Conservation (phyloP, 345 rosid species). For the Hevea brasiliensis region DNA sequence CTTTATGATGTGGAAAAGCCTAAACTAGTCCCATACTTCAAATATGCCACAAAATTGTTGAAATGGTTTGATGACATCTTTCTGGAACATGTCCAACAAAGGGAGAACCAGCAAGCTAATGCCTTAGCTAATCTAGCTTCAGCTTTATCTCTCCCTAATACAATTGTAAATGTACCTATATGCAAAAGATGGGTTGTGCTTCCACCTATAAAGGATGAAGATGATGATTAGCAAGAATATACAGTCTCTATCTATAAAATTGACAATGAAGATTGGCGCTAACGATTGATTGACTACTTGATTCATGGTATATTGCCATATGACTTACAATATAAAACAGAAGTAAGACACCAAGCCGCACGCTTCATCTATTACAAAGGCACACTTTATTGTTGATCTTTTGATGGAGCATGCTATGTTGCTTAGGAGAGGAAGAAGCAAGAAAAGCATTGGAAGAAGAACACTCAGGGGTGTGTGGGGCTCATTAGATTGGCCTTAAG, state of each 20-base stretch:
- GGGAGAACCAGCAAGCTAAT: neutral
- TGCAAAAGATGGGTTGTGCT: too few relatives aligned
- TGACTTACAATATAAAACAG: neutral
- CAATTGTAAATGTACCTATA: neutral
- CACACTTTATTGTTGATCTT: neutral
- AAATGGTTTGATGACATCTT: neutral
- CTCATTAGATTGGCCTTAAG: too few relatives aligned
- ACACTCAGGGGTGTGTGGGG: neutral
- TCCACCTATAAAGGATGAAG: too few relatives aligned
- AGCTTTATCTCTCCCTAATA: neutral
- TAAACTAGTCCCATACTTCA: neutral
- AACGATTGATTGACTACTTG: too few relatives aligned
- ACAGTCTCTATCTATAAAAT: too few relatives aligned
- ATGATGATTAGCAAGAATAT: too few relatives aligned
- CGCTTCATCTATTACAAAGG: neutral
- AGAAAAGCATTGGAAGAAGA: neutral
- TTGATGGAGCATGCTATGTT: neutral
- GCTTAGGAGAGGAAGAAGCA: too few relatives aligned
- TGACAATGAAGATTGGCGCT: too few relatives aligned
- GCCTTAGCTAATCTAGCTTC: neutral
- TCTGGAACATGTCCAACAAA: neutral
- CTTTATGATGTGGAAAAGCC: neutral
- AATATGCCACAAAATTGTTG: too few relatives aligned
- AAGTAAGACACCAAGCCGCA: neutral
- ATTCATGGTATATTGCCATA: neutral